These are phyloP conservation scores for Tetrahymena malaccensis DNA, from an alignment of 73 alveolate species.

Conservation along the genomic window DNA sequence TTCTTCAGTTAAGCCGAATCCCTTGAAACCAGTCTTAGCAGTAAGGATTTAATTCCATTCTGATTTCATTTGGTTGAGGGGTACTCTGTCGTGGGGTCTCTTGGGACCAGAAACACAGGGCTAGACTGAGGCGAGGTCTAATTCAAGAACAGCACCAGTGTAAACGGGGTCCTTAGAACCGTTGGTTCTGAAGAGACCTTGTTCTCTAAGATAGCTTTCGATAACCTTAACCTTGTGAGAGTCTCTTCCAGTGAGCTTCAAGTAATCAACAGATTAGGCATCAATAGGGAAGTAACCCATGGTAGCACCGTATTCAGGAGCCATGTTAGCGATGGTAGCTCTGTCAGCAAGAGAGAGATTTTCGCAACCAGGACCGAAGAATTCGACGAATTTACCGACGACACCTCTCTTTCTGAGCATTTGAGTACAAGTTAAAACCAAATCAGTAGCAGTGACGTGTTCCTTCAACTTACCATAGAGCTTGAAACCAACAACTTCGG, in stretches of 20 bases:
- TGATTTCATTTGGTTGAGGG: constrained; percentile 41
- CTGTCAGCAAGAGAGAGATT: constrained; percentile 71
- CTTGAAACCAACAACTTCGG: constrained; percentile 80
- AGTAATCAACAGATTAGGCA: constrained; percentile 64
- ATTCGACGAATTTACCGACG: constrained; percentile 88
- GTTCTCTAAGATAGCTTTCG: constrained; percentile 66
- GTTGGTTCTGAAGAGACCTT: constrained; percentile 62
- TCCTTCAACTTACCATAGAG: constrained; percentile 61
- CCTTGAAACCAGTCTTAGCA: constrained; percentile 67
- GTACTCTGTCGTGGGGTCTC: constrained; percentile 68
- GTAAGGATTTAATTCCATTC: constrained; percentile 61
- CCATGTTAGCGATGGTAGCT: constrained; percentile 84
- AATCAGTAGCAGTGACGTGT: constrained; percentile 77
- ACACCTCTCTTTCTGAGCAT: constrained; percentile 91
- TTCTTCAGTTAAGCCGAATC: constrained; percentile 55
- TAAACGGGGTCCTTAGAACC: constrained; percentile 50
- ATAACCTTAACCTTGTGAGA: constrained; percentile 47
- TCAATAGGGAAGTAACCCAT: constrained; percentile 91
- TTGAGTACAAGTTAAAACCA: constrained; percentile 64
- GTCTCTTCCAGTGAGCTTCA: constrained; percentile 74
- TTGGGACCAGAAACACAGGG: constrained; percentile 84
- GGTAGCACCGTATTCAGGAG: constrained; percentile 94
- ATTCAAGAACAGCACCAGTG: constrained; percentile 62
- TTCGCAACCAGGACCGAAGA: constrained; percentile 78
- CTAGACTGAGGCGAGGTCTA: constrained; percentile 65